Evolutionary conservation across 2,329 filamentous ascomycete genomes (phyloP).

Genomic region (Xylariales sp.): DNA sequence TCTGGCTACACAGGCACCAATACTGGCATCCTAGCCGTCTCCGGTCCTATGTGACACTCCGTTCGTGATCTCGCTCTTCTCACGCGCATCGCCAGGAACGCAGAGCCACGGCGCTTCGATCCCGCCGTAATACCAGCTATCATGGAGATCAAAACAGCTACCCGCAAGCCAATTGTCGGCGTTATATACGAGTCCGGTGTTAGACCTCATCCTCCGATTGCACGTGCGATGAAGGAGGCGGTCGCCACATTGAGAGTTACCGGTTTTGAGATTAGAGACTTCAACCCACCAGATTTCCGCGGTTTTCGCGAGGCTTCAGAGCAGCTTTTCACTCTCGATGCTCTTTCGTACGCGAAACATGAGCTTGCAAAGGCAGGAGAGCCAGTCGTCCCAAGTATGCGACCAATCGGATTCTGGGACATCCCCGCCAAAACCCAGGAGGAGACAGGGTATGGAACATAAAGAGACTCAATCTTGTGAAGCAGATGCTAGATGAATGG

Average conservation of each 20-base stretch:
- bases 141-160: conserved; percentile 12
- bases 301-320: conserved; percentile 25
- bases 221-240: conserved; percentile 23
- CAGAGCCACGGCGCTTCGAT: conserved; percentile 20
- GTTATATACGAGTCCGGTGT: conserved; percentile 24
- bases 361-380: conserved; percentile 26
- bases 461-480: conserved; percentile 26
- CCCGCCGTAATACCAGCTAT: conserved; percentile 19
- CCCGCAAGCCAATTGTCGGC: conserved; percentile 24
- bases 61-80: conserved; percentile 22
- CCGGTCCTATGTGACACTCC: conserved; percentile 21
- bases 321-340: conserved; percentile 30
- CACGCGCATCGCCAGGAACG: conserved; percentile 16
- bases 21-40: conserved; percentile 25
- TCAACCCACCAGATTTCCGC: conserved; percentile 25
- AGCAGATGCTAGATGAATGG: conserved; percentile 31
- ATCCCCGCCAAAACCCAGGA: conserved; percentile 27
- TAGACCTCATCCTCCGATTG: conserved; percentile 25
- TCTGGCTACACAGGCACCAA: conserved; percentile 26
- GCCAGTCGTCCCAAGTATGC: conserved; percentile 27
- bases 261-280: conserved; percentile 25
- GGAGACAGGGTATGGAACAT: conserved; percentile 30
- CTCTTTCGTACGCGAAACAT: conserved; percentile 27
- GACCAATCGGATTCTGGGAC: conserved; percentile 29
- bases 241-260: conserved; percentile 20